Percentiles rank a stretch among this genome's conserved stretches.
phyloP scores from a whole-genome alignment of 1,139 yeast genomes.

The Suhomyces coccinellae region DNA sequence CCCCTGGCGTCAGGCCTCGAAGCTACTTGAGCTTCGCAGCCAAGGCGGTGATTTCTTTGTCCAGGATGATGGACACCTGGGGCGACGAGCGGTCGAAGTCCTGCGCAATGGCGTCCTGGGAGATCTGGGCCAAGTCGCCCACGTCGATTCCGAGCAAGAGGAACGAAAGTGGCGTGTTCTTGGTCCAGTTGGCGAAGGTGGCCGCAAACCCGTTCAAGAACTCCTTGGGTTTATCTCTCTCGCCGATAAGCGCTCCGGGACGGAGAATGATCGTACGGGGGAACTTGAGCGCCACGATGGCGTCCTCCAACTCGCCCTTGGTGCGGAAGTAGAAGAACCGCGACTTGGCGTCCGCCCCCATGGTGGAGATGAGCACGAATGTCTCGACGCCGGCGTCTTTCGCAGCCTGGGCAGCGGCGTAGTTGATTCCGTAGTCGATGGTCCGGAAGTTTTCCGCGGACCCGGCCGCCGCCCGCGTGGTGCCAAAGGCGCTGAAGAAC shows the following conservation, averaged over 20 bases:
- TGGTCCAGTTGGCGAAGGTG: conserved; percentile 32
- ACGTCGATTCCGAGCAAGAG: conserved; percentile 15
- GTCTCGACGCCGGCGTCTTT: conserved; percentile 64
- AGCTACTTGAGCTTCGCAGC: conserved; percentile 1
- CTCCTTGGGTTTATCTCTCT: conserved; percentile 48
- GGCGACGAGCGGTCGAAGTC: conserved; percentile 4
- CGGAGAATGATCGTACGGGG: conserved; percentile 66
- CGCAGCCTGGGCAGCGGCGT: conserved; percentile 67
- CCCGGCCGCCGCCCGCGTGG: conserved; percentile 74
- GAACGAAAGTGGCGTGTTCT: conserved; percentile 29
- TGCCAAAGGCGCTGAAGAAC: conserved; percentile 68
- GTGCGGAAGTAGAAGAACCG: conserved; percentile 52
- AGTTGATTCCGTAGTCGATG: conserved; percentile 71
- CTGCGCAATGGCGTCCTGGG: background rate
- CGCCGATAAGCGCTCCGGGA: conserved; percentile 71
- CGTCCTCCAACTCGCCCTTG: conserved; percentile 68
- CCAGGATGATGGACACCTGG: conserved; percentile 4
- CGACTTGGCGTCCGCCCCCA: conserved; percentile 58
- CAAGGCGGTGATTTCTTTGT: conserved; percentile 4
- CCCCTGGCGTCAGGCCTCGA: too few relatives aligned
- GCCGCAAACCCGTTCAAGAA: conserved; percentile 27
- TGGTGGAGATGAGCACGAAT: conserved; percentile 60
- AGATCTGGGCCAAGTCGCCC: conserved; percentile 31
- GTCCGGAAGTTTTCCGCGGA: conserved; percentile 59
- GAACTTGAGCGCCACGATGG: conserved; percentile 55